Percentiles rank a stretch among this genome's conserved stretches.
Conservation (phyloP, 805 yeast species). For the Candida glaebosa region DNA sequence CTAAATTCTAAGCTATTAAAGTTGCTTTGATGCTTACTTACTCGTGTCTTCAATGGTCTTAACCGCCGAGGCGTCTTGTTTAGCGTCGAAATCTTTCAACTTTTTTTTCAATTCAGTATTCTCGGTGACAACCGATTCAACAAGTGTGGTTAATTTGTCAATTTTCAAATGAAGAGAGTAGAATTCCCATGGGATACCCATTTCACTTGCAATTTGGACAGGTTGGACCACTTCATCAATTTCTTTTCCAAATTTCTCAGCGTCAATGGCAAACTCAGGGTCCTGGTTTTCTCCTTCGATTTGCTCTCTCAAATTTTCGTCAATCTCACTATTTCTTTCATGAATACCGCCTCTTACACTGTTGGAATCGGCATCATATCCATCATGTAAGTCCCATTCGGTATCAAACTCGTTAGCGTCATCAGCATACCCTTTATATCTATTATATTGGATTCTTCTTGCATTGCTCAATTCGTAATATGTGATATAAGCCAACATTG, state of each 20-base stretch:
- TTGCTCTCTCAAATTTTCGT: slow-evolving; percentile 44
- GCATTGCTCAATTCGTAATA: slow-evolving; percentile 65
- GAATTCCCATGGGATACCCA: slow-evolving; percentile 63
- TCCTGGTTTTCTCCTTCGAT: slow-evolving; percentile 63
- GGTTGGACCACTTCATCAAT: slow-evolving; percentile 57
- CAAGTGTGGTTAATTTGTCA: slow-evolving; percentile 41
- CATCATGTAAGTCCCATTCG: slow-evolving; percentile 84
- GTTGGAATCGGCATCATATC: slow-evolving; percentile 44
- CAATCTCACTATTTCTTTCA: slow-evolving; percentile 36
- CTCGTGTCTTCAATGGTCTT: too few relatives aligned
- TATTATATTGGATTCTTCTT: slow-evolving; percentile 65
- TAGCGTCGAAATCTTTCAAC: slow-evolving; percentile 5
- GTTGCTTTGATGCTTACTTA: too few relatives aligned
- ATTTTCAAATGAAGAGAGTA: slow-evolving; percentile 52
- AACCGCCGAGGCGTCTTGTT: too few relatives aligned
- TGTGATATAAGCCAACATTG: slow-evolving; percentile 59
- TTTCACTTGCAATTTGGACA: slow-evolving; percentile 48
- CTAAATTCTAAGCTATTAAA: too few relatives aligned
- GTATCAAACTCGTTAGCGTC: slow-evolving; percentile 77
- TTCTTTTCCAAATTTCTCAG: slow-evolving; percentile 46
- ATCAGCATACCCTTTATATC: slow-evolving; percentile 60
- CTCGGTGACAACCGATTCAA: slow-evolving; percentile 35
- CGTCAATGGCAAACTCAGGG: slow-evolving; percentile 59
- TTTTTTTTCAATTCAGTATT: slow-evolving; percentile 25
- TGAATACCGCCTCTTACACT: slow-evolving; percentile 34